A percentile compares a stretch with the other conserved stretches of the same genome.
Evolutionary conservation across 306 rosid species (phyloP).

Genomic region (Canavalia ensiformis): DNA sequence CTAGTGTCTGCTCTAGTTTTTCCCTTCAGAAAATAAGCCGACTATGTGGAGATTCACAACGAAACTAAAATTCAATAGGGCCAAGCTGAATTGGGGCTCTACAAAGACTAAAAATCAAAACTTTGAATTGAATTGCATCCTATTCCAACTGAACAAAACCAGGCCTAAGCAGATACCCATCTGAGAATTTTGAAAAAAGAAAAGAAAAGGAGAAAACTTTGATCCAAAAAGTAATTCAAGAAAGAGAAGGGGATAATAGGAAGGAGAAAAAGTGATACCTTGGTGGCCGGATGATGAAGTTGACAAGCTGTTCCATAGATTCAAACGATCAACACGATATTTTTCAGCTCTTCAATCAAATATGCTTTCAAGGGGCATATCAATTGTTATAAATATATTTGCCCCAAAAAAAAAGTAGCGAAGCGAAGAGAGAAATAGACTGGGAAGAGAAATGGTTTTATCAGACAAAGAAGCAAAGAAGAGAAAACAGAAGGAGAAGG

Average conservation of each 20-base stretch:
- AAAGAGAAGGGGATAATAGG: conserved; percentile 13
- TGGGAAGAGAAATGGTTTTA: conserved; percentile 25
- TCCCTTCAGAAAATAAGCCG: neutral
- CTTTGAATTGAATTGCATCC: conserved; percentile 36
- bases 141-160: conserved; percentile 30
- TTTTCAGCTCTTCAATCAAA: conserved; percentile 31
- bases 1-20: conserved; percentile 29
- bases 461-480: conserved; percentile 48
- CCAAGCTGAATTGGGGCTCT: conserved; percentile 36
- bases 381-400: neutral
- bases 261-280: conserved; percentile 47
- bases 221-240: conserved; percentile 13
- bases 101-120: conserved; percentile 29
- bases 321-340: conserved; percentile 49
- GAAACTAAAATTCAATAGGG: conserved; percentile 23
- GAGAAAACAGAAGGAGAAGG: conserved; percentile 43
- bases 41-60: conserved; percentile 4
- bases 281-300: conserved; percentile 67
- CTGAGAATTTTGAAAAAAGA: conserved; percentile 19
- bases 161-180: conserved; percentile 35
- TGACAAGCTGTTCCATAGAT: conserved; percentile 70
- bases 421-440: neutral
- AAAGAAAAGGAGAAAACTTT: neutral
- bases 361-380: conserved; percentile 24
- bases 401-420: neutral